Evolutionary conservation across 2,329 filamentous ascomycete genomes (phyloP).

Genomic region (Sporothrix sp.): DNA sequence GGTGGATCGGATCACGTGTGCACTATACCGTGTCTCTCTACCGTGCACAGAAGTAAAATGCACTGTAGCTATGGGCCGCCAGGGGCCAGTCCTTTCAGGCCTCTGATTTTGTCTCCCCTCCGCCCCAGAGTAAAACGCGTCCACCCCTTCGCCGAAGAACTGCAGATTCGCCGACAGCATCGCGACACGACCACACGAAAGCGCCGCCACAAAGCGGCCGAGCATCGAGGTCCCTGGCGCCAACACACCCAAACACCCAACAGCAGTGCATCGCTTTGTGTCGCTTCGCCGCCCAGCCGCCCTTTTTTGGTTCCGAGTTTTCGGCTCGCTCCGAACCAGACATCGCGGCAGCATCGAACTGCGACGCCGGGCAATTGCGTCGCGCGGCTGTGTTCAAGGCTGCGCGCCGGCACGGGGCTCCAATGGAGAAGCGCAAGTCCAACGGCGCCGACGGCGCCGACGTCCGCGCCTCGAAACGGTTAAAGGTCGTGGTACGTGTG

Average conservation of each 20-base stretch:
- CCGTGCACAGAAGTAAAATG: background rate
- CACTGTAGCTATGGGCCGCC: too few species aligned
- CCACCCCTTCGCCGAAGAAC: background rate
- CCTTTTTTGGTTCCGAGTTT: background rate
- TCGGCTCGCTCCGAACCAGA: background rate
- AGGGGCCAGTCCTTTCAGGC: too few species aligned
- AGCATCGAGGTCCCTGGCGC: too few species aligned
- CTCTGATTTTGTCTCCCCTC: background rate
- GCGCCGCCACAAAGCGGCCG: background rate
- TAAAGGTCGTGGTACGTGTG: constrained; percentile 37
- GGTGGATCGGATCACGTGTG: constrained; percentile 1
- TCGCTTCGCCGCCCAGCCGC: too few species aligned
- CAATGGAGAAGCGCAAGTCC: constrained; percentile 20
- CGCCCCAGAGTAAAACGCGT: constrained; percentile 8
- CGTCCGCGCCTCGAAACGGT: constrained; percentile 44
- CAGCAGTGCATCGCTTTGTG: too few species aligned
- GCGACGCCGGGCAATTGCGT: too few species aligned
- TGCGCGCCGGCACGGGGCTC: too few species aligned
- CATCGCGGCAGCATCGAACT: background rate
- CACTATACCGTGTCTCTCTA: too few species aligned
- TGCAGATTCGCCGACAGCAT: background rate
- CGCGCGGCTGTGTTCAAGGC: too few species aligned
- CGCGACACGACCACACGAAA: background rate
- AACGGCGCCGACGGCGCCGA: constrained; percentile 37
- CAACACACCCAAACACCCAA: too few species aligned